Evolutionary conservation across 1,139 yeast genomes (phyloP).

Genomic region (Wickerhamiella infanticola): DNA sequence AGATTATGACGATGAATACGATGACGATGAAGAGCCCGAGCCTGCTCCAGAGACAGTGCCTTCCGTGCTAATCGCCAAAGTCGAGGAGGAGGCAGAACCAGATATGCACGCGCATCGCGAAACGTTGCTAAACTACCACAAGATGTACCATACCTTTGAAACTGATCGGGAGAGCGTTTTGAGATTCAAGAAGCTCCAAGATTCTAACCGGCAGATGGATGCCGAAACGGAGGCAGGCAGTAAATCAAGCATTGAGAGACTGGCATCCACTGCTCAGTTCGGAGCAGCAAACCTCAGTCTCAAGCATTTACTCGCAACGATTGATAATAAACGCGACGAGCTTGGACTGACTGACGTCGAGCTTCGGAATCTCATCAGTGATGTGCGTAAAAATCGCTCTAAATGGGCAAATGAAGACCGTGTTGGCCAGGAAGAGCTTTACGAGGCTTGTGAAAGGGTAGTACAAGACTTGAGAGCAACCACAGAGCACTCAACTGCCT

Average conservation of each 20-base stretch:
- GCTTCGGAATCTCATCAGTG: conserved; percentile 69
- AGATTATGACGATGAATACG: conserved; percentile 18
- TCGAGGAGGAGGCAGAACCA: conserved; percentile 13
- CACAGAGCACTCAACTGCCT: conserved; percentile 95
- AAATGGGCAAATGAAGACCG: conserved; percentile 94
- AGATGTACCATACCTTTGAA: conserved; percentile 69
- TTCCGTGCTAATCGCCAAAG: conserved; percentile 7
- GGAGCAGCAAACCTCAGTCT: conserved; percentile 77
- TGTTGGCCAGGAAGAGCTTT: conserved; percentile 92
- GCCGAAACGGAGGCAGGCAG: conserved; percentile 14
- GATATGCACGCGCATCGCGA: conserved; percentile 9
- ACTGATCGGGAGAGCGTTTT: conserved; percentile 63
- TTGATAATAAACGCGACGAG: conserved; percentile 63
- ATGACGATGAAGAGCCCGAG: conserved; percentile 11
- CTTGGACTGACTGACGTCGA: conserved; percentile 71
- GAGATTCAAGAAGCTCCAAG: conserved; percentile 64
- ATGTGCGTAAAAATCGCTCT: conserved; percentile 85
- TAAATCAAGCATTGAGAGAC: conserved; percentile 4
- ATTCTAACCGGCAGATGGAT: conserved; percentile 60
- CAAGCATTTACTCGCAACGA: conserved; percentile 62
- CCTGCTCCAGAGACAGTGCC: conserved; percentile 7
- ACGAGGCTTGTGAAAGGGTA: conserved; percentile 94
- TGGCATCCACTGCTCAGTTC: conserved; percentile 30
- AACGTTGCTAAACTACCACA: conserved; percentile 20
- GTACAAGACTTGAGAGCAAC: conserved; percentile 77